These are phyloP conservation scores for Pseudonectria buxi DNA, from an alignment of 2,329 filamentous ascomycete genomes.

Conservation along the genomic window DNA sequence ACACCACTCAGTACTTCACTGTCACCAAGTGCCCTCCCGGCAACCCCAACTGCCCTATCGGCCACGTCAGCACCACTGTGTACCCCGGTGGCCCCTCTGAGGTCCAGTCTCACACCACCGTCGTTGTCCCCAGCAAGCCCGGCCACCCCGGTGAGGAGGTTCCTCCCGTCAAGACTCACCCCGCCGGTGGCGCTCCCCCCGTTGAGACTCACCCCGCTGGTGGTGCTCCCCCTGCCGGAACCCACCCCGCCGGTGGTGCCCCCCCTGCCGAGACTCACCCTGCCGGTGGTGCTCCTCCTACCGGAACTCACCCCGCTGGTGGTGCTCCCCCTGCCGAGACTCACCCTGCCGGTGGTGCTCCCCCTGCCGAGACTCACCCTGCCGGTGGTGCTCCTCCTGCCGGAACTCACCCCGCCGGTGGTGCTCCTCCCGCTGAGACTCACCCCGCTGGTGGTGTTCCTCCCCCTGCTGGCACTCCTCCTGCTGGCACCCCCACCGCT, in stretches of 20 bases:
- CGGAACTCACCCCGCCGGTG: not conserved
- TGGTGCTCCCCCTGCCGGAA: too few relatives aligned
- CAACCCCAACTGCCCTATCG: conserved; percentile 25
- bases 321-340: not conserved
- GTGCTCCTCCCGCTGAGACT: not conserved
- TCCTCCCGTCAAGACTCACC: not conserved
- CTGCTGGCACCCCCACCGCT: not conserved
- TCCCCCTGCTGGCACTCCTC: conserved; percentile 1
- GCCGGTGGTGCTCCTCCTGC: not conserved
- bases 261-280: not conserved
- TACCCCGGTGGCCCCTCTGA: conserved; percentile 26
- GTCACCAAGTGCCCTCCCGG: conserved; percentile 25
- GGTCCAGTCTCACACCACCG: conserved; percentile 20
- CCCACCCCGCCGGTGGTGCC: not conserved
- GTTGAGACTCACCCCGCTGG: too few relatives aligned
- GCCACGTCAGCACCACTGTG: conserved; percentile 23
- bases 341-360: not conserved
- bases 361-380: conserved; percentile 1
- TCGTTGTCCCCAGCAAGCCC: conserved; percentile 7
- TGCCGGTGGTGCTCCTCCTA: not conserved
- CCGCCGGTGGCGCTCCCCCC: too few relatives aligned
- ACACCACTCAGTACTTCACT: conserved; percentile 27
- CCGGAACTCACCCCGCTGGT: not conserved
- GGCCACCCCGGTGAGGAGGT: not conserved
- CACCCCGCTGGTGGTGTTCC: not conserved